A percentile compares a stretch with the other conserved stretches of the same genome.
Conservation (phyloP, 495 filamentous ascomycete species). For the Xylaria bambusicola region DNA sequence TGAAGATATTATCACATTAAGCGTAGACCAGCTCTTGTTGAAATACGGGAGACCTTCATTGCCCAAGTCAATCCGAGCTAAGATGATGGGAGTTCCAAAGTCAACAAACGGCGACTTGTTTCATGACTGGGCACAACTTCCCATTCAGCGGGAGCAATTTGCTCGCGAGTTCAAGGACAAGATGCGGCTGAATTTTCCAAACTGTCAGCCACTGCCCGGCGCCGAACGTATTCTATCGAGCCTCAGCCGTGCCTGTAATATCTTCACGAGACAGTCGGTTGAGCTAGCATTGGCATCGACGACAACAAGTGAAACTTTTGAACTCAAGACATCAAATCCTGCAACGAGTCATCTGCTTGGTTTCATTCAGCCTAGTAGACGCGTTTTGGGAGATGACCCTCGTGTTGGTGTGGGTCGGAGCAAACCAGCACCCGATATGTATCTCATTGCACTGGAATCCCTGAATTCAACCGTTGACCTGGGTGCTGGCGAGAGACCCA, state of each 20-base stretch:
- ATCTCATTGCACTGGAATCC: slow-evolving; percentile 69
- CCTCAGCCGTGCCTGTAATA: background rate
- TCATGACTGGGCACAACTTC: slow-evolving; percentile 72
- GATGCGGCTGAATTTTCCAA: slow-evolving; percentile 64
- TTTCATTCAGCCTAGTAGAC: slow-evolving; percentile 34
- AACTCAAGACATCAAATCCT: background rate
- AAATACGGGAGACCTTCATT: slow-evolving; percentile 64
- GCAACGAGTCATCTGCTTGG: background rate
- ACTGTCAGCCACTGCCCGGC: slow-evolving; percentile 66
- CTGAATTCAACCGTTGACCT: slow-evolving; percentile 61
- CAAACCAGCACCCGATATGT: slow-evolving; percentile 86
- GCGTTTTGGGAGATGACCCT: slow-evolving; percentile 72
- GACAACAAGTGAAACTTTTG: background rate
- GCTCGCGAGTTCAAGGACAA: slow-evolving; percentile 48
- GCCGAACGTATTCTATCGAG: slow-evolving; percentile 62
- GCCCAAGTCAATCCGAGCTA: slow-evolving; percentile 78
- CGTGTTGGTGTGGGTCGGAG: slow-evolving; percentile 68
- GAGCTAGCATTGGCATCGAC: background rate
- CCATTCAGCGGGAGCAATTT: slow-evolving; percentile 64
- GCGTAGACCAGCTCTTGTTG: slow-evolving; percentile 67
- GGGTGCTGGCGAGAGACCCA: background rate
- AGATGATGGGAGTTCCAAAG: slow-evolving; percentile 74
- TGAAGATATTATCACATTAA: slow-evolving; percentile 74
- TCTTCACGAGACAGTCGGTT: background rate
- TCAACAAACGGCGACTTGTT: slow-evolving; percentile 38